These are phyloP conservation scores for Gleditsia sinensis DNA, from an alignment of 306 rosid species.

Conservation along the genomic window DNA sequence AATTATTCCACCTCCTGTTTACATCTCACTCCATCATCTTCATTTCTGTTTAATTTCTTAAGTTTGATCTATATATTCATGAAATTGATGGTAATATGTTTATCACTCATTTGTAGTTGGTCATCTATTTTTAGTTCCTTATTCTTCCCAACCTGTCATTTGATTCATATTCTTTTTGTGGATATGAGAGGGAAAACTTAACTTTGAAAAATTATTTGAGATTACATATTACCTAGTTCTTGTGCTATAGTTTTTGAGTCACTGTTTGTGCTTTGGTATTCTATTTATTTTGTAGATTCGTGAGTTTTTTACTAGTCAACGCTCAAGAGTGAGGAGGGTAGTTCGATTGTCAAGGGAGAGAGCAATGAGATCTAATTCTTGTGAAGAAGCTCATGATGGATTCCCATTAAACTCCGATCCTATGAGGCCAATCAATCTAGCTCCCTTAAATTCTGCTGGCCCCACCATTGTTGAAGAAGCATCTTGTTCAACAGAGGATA, in stretches of 20 bases:
- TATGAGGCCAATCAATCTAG: slow-evolving; percentile 51
- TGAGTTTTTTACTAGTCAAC: slow-evolving; percentile 84
- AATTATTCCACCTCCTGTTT: slow-evolving; percentile 3
- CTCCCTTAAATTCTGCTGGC: slow-evolving; percentile 63
- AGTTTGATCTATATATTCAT: slow-evolving; percentile 1
- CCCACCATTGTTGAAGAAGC: slow-evolving; percentile 63
- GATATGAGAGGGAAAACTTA: neutral
- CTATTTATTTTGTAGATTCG: slow-evolving; percentile 64
- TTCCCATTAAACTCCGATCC: slow-evolving; percentile 49
- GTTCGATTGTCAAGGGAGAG: slow-evolving; percentile 82
- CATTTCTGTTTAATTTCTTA: neutral
- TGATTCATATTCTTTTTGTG: slow-evolving; percentile 13
- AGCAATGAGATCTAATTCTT: slow-evolving; percentile 51
- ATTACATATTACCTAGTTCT: slow-evolving; percentile 6
- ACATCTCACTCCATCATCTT: neutral
- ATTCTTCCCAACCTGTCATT: neutral
- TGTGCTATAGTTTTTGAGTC: neutral
- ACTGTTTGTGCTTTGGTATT: slow-evolving; percentile 31
- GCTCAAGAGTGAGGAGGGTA: slow-evolving; percentile 80
- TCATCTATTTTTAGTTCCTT: slow-evolving; percentile 7
- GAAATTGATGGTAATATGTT: slow-evolving; percentile 9
- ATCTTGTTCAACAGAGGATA: slow-evolving; percentile 70
- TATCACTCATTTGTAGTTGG: neutral
- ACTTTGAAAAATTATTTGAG: neutral
- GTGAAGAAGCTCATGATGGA: slow-evolving; percentile 49